Conservation (phyloP, 2,329 filamentous ascomycete species). For the Aotearoamyces nothofagi region DNA sequence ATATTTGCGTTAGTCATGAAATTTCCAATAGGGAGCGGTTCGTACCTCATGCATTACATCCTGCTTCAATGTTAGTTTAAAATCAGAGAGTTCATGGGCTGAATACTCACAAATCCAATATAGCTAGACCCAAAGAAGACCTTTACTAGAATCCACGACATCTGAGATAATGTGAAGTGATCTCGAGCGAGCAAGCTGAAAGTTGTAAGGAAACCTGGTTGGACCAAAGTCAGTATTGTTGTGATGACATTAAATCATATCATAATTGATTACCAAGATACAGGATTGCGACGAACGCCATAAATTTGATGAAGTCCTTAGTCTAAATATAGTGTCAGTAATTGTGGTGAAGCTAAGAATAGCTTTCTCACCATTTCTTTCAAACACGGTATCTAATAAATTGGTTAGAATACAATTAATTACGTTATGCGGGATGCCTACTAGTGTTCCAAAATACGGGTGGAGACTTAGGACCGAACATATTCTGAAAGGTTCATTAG, state of each 20-base stretch:
- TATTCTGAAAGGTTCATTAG: constrained; percentile 33
- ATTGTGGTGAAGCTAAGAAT: background rate
- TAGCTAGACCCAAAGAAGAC: constrained; percentile 70
- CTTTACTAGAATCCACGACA: constrained; percentile 65
- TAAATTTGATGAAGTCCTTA: constrained; percentile 80
- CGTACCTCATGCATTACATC: too few species aligned
- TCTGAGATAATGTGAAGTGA: constrained; percentile 44
- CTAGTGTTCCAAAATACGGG: constrained; percentile 75
- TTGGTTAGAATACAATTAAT: constrained; percentile 7
- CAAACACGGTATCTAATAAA: constrained; percentile 56
- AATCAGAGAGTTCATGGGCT: too few species aligned
- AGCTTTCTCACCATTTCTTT: constrained; percentile 60
- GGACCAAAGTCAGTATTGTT: background rate
- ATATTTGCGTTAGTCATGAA: constrained; percentile 1
- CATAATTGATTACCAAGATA: constrained; percentile 44
- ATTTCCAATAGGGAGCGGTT: background rate
- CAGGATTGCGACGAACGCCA: constrained; percentile 63
- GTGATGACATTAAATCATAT: too few species aligned
- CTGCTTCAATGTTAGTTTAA: too few species aligned
- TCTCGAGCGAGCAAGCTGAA: constrained; percentile 67
- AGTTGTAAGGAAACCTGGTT: constrained; percentile 63
- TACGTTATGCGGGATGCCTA: constrained; percentile 11
- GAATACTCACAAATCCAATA: constrained; percentile 47
- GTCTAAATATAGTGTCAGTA: too few species aligned
- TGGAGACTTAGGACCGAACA: constrained; percentile 78